phyloP scores from a whole-genome alignment of 2,329 filamentous ascomycete genomes.

The Cryphonectria carpinicola region DNA sequence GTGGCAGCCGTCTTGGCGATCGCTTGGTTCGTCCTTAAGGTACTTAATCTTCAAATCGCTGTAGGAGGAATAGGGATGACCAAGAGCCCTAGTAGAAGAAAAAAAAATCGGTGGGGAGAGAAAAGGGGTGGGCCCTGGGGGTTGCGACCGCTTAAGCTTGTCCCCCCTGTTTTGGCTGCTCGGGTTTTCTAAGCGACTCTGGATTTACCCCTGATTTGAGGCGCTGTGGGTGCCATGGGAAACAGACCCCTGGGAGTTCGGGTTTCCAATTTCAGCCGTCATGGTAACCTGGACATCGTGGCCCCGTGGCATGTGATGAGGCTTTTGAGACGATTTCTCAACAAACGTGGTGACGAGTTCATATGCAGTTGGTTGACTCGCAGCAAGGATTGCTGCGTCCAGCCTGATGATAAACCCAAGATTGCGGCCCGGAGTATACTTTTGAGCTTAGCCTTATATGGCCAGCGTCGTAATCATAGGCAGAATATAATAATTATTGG shows the following conservation, averaged over 20 bases:
- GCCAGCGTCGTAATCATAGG: background rate
- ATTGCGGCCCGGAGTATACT: background rate
- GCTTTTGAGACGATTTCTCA: background rate
- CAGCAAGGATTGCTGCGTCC: background rate
- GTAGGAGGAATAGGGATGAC: background rate
- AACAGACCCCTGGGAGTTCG: background rate
- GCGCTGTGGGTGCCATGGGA: background rate
- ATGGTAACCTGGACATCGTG: background rate
- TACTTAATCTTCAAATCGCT: background rate
- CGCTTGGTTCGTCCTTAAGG: background rate
- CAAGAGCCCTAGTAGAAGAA: background rate
- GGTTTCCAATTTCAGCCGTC: background rate
- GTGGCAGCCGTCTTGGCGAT: conserved; percentile 1
- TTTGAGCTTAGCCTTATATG: background rate
- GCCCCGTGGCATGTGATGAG: background rate
- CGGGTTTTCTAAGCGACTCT: background rate
- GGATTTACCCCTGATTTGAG: background rate
- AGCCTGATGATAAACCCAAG: background rate
- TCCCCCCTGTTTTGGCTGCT: background rate
- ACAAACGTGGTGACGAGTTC: background rate
- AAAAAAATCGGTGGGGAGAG: too few species aligned
- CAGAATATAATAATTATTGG: too few species aligned
- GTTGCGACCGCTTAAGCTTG: background rate
- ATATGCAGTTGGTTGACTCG: background rate
- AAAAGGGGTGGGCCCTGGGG: background rate